Base-by-base conservation (phyloP, 2,329 filamentous ascomycete genomes). In the Ceratocystis cacaofunesta region DNA sequence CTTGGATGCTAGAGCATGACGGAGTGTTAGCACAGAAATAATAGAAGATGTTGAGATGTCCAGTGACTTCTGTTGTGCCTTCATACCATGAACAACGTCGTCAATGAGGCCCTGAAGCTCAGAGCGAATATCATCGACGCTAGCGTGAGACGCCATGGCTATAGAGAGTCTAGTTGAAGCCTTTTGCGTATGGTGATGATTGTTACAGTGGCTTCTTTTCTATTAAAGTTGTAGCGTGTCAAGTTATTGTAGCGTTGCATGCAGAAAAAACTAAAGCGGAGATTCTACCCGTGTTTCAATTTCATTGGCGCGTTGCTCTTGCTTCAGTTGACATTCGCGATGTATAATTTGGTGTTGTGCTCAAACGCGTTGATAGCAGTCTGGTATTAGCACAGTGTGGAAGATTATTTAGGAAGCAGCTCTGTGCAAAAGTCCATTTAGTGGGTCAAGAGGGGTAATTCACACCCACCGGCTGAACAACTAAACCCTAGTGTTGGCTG, bases 1-100 rank as follows among this genome's bases (percentile, higher is more conserved):
- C 69, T 79, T 81, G 22, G 84, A 81, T 25, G 82, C 84, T 86
- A 52, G 70, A 65, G 43, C 28, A 8, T 7, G n/a, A 25, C 5
- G 15, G 28, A 28, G 55, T 69, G 65, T 32, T 22, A 17, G 61
- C 15, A 43, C 44, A 22, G 43, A 22, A 25, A 2, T 52, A 5
- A 69, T 12, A 66, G 65, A 19, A 48, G 62, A 12, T 17, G 3
- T 25, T 5, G n/a, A 44, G 52, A 22, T 15, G 25, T 1, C 44
- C 25, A 44, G 5, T 17, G n/a, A 5, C 6, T n/a, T 17, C 41
- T 52, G 28, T 25, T 44, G 58, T 32, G 8, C 3, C 28, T 12
- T 22, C 64, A 48, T 60, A 68, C 68, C 69, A 32, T 71, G 67
- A 36, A 77, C 69, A 57, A 78, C 70, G 69, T 78, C 74, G 22